phyloP scores from a whole-genome alignment of 169 alveolate genomes.

The Plasmodium vinckei region DNA sequence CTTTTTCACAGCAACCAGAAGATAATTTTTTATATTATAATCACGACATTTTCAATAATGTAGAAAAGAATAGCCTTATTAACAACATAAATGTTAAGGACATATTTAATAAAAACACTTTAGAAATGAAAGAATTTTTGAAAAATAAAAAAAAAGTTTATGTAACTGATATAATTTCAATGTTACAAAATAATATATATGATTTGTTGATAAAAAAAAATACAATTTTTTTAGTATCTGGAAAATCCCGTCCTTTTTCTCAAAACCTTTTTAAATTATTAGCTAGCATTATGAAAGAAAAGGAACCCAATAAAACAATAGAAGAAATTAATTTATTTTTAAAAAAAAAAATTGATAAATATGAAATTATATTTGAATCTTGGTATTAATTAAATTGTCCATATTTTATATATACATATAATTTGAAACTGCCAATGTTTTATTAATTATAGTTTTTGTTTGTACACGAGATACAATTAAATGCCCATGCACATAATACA shows the following conservation, averaged over 20 bases:
- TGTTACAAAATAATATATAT: conserved; percentile 28
- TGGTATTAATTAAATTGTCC: conserved; percentile 36
- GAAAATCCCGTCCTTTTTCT: conserved; percentile 72
- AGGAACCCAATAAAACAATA: conserved; percentile 45
- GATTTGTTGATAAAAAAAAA: conserved; percentile 19
- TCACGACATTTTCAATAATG: background rate
- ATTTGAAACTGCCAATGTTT: too few relatives aligned
- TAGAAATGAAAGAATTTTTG: conserved; percentile 20
- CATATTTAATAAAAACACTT: background rate
- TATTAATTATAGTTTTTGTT: too few relatives aligned
- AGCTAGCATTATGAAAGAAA: conserved; percentile 41
- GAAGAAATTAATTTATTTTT: conserved; percentile 62
- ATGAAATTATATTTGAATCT: conserved; percentile 66
- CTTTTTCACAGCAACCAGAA: conserved; percentile 23
- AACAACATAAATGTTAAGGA: background rate
- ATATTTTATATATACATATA: too few relatives aligned
- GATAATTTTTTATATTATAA: conserved; percentile 17
- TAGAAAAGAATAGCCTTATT: background rate
- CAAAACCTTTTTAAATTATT: conserved; percentile 54
- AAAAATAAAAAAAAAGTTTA: conserved; percentile 48
- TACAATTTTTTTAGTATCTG: conserved; percentile 47
- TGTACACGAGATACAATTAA: too few relatives aligned
- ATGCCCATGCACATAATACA: too few relatives aligned
- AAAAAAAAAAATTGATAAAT: conserved; percentile 68
- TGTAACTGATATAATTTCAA: conserved; percentile 57